Conservation (phyloP, 352 stramenopile species). For the Phytophthora macrochlamydospora region DNA sequence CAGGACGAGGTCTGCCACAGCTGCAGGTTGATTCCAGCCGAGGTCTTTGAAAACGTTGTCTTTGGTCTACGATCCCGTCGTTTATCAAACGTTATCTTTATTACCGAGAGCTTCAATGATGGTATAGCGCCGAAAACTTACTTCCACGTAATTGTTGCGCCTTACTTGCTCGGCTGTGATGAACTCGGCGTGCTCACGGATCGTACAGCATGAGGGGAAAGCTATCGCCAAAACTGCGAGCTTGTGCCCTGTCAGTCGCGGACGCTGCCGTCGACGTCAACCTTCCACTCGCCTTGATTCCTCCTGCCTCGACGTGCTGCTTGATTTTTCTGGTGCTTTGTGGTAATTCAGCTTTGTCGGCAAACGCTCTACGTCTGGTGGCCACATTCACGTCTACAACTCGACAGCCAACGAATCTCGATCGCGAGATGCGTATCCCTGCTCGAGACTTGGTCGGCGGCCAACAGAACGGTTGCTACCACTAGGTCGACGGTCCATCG, state of each 20-base stretch:
- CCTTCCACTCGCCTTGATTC: not conserved
- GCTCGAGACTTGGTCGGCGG: constrained; percentile 31
- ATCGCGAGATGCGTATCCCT: constrained; percentile 28
- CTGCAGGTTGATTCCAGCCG: not conserved
- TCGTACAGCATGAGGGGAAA: not conserved
- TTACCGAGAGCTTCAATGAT: constrained; percentile 13
- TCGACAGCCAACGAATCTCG: constrained; percentile 36
- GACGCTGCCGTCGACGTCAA: constrained; percentile 35
- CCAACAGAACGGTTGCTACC: constrained; percentile 24
- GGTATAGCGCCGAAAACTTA: not conserved
- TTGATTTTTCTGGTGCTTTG: constrained; percentile 2
- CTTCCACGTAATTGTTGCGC: constrained; percentile 25
- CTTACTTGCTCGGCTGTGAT: constrained; percentile 15
- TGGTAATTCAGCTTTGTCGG: not conserved
- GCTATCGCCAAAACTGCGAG: not conserved
- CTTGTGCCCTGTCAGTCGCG: constrained; percentile 1
- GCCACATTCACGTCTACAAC: constrained; percentile 26
- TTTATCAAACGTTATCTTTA: too few species aligned
- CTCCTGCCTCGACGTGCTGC: not conserved
- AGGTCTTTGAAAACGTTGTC: not conserved
- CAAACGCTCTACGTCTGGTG: constrained; percentile 1
- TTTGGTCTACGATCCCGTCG: not conserved
- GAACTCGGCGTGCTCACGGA: not conserved
- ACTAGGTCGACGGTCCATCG: constrained; percentile 26
- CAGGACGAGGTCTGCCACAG: not conserved